Evolutionary conservation across 768 basidiomycete genomes (phyloP).

Genomic region (Leucocoprinus sp.): DNA sequence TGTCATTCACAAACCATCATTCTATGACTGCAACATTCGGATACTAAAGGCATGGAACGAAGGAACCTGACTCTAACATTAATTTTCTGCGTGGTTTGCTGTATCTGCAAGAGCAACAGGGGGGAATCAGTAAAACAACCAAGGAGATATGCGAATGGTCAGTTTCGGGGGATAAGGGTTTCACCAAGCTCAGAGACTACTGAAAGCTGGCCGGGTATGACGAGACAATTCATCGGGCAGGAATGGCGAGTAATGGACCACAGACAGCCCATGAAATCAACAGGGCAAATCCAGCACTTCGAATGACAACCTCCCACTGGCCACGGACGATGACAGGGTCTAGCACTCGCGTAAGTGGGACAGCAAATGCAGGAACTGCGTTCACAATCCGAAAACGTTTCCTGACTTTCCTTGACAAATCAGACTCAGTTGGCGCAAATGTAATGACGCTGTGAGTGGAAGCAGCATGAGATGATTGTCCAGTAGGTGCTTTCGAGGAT

Average conservation of each 20-base stretch:
- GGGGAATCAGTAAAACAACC: too few species aligned
- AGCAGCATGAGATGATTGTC: constrained; percentile 2
- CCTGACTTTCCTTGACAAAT: constrained; percentile 20
- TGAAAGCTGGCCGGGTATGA: constrained; percentile 7
- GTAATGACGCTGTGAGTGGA: constrained; percentile 9
- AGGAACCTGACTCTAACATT: too few species aligned
- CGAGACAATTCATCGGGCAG: constrained; percentile 18
- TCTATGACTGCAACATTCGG: too few species aligned
- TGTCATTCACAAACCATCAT: too few species aligned
- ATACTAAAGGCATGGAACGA: too few species aligned
- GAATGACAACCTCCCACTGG: constrained; percentile 79
- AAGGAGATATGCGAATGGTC: too few species aligned
- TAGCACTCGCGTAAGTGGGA: constrained; percentile 60
- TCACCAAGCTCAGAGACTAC: constrained; percentile 2
- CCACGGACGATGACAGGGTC: constrained; percentile 67
- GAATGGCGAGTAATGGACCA: constrained; percentile 34
- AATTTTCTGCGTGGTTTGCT: too few species aligned
- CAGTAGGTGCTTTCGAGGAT: constrained; percentile 8
- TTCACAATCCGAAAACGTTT: constrained; percentile 38
- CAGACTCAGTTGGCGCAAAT: constrained; percentile 11
- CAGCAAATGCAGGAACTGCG: constrained; percentile 62
- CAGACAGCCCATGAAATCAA: constrained; percentile 34
- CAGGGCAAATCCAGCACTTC: constrained; percentile 43
- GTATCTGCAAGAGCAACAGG: too few species aligned
- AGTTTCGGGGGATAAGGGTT: too few species aligned